Percentiles rank a stretch among this genome's conserved stretches.
phyloP scores from a whole-genome alignment of 371 early-diverging fungal species.

The Gilbertella persicaria region DNA sequence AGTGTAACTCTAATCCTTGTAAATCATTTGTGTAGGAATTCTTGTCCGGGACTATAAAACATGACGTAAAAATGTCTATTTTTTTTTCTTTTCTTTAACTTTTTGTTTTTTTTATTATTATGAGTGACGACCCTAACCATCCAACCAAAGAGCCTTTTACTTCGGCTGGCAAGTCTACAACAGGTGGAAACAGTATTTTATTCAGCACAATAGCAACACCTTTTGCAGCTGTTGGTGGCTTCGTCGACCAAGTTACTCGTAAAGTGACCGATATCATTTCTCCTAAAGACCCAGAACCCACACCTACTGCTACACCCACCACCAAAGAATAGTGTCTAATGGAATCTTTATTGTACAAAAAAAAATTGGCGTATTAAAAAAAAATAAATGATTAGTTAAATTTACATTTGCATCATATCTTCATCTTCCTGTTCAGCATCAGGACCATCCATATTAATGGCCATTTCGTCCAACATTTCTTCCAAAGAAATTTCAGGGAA shows the following conservation, averaged over 20 bases:
- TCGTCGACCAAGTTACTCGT: conserved; percentile 21
- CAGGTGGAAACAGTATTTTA: conserved; percentile 10
- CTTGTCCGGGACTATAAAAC: too few species aligned
- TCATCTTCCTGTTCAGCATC: conserved; percentile 50
- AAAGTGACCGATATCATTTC: conserved; percentile 12
- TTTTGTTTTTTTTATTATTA: too few species aligned
- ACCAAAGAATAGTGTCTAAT: background rate
- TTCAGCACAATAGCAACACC: conserved; percentile 13
- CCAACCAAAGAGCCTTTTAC: conserved; percentile 26
- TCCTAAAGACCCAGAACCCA: background rate
- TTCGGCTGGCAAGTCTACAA: conserved; percentile 11
- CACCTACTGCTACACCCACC: conserved; percentile 1
- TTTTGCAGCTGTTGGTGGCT: conserved; percentile 27
- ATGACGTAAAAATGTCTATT: too few species aligned
- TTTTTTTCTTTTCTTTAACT: too few species aligned
- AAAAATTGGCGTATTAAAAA: background rate
- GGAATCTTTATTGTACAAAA: background rate
- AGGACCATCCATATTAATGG: conserved; percentile 59
- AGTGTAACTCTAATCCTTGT: too few species aligned
- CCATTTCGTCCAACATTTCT: conserved; percentile 90
- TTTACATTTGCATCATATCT: conserved; percentile 33
- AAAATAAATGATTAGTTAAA: background rate
- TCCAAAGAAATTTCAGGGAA: conserved; percentile 90
- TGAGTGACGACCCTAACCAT: conserved; percentile 5
- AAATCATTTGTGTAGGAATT: too few species aligned